Conservation (phyloP, 768 basidiomycete genomes). For the Pisolithus albus region DNA sequence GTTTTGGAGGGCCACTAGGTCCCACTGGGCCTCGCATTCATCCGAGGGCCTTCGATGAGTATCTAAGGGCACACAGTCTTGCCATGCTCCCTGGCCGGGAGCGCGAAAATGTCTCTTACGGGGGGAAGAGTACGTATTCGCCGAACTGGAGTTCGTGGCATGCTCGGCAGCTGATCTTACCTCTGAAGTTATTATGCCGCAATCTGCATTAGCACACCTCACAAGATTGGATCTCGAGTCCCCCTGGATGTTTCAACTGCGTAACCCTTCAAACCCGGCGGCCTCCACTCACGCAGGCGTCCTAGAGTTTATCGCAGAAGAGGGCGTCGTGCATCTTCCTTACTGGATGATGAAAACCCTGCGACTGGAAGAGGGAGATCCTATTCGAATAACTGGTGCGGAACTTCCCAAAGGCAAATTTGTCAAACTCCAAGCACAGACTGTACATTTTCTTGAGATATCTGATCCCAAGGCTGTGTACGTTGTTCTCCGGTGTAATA, state of each 20-base stretch:
- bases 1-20: conserved; percentile 46
- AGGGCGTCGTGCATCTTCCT: conserved; percentile 91
- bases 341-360: conserved; percentile 99
- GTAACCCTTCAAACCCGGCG: conserved; percentile 78
- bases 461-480: conserved; percentile 98
- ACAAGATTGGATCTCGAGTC: conserved; percentile 81
- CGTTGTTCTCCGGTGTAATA: conserved; percentile 25
- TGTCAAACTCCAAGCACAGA: conserved; percentile 95
- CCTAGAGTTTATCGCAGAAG: conserved; percentile 96
- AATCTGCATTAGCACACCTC: conserved; percentile 84
- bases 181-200: conserved; percentile 87
- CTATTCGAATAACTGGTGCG: conserved; percentile 85
- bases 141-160: conserved; percentile 10
- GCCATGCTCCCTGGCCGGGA: conserved; percentile 86
- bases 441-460: conserved; percentile 91
- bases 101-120: conserved; percentile 89
- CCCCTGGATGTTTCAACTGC: conserved; percentile 96
- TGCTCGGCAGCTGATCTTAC: conserved; percentile 5
- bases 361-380: conserved; percentile 88
- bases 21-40: conserved; percentile 42
- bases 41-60: conserved; percentile 80
- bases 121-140: conserved; percentile 84
- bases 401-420: conserved; percentile 89
- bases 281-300: conserved; percentile 95
- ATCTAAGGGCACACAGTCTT: conserved; percentile 91